Conservation (phyloP, 2,329 filamentous ascomycete genomes). For the Curvularia hawaiiensis region DNA sequence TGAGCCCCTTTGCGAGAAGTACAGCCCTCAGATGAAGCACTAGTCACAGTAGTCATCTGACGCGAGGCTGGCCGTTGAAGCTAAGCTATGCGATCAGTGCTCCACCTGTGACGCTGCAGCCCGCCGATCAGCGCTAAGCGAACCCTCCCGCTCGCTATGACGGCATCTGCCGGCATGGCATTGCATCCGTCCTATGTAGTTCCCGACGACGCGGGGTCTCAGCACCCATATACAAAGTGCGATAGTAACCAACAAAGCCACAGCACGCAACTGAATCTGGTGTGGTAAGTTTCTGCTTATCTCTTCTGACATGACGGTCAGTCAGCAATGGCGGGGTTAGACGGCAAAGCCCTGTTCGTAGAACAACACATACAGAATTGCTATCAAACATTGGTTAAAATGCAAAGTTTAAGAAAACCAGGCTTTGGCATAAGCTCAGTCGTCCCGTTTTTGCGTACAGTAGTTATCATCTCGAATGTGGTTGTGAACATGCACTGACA, state of each 20-base stretch:
- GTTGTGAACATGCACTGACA: not conserved
- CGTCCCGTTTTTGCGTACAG: too few species aligned
- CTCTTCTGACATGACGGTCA: not conserved
- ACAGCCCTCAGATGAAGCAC: conserved; percentile 2
- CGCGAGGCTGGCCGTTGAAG: conserved; percentile 14
- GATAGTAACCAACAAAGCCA: not conserved
- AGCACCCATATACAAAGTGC: not conserved
- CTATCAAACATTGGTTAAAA: not conserved
- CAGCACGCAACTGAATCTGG: too few species aligned
- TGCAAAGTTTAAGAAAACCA: not conserved
- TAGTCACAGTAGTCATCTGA: conserved; percentile 9
- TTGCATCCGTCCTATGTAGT: conserved; percentile 4
- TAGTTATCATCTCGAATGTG: too few species aligned
- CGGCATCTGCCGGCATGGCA: conserved; percentile 22
- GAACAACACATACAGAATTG: not conserved
- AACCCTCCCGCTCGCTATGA: conserved; percentile 21
- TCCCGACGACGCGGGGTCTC: not conserved
- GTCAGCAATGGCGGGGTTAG: conserved; percentile 3
- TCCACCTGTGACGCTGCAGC: conserved; percentile 24
- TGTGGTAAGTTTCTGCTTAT: not conserved
- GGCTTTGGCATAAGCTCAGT: not conserved
- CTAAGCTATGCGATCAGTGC: conserved; percentile 13
- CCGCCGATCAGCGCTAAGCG: conserved; percentile 15
- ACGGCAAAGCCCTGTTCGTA: not conserved
- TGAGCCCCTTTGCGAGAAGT: not conserved